A percentile compares a stretch with the other conserved stretches of the same genome.
phyloP scores from a whole-genome alignment of 78 protist species.

The Dictyostelium brefeldianum region DNA sequence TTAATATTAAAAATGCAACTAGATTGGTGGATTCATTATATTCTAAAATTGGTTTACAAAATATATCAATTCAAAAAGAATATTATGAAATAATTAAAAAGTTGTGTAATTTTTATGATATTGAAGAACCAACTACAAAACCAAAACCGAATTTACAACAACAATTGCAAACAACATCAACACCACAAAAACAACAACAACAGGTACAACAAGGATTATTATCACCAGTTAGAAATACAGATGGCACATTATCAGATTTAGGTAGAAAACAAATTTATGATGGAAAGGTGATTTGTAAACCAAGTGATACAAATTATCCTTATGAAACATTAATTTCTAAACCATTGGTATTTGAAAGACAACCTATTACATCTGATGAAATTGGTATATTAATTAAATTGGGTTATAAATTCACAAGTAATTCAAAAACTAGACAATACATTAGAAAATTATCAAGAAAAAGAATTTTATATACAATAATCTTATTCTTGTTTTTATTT shows the following conservation, averaged over 20 bases:
- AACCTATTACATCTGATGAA: conserved; percentile 57
- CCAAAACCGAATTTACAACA: not conserved
- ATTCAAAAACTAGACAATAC: not conserved
- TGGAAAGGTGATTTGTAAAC: conserved; percentile 19
- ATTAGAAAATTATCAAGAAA: conserved; percentile 44
- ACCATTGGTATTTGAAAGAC: conserved; percentile 21
- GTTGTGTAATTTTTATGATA: conserved; percentile 4
- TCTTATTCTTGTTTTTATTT: not conserved
- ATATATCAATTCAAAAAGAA: not conserved
- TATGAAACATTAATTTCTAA: not conserved
- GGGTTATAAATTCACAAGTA: conserved; percentile 17
- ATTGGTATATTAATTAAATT: conserved; percentile 41
- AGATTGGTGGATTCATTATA: not conserved
- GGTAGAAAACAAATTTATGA: conserved; percentile 47
- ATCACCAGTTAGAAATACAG: conserved; percentile 42
- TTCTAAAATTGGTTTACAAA: not conserved
- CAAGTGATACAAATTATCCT: not conserved
- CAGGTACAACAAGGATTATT: not conserved
- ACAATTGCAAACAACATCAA: not conserved
- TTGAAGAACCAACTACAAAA: not conserved
- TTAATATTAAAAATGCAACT: not conserved
- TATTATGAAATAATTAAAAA: not conserved
- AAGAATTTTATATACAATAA: not conserved
- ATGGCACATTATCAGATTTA: conserved; percentile 39
- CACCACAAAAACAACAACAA: not conserved